Conservation (phyloP, 768 basidiomycete species). For the Termitomyces sp. region DNA sequence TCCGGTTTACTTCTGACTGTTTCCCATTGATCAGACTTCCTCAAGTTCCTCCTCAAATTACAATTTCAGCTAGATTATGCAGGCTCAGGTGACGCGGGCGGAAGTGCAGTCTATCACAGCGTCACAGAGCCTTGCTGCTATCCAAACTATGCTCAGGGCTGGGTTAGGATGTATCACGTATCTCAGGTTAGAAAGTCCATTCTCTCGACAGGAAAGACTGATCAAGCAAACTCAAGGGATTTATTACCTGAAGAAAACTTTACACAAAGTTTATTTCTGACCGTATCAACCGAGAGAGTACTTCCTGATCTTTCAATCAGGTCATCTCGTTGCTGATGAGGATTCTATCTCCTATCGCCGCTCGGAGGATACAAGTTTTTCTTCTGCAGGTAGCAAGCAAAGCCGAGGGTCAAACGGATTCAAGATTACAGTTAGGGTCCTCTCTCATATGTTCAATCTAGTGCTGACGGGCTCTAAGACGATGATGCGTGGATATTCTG, state of each 20-base stretch:
- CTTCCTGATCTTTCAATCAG: slow-evolving; percentile 21
- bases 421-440: slow-evolving; percentile 53
- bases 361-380: slow-evolving; percentile 27
- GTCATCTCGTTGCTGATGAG: slow-evolving; percentile 49
- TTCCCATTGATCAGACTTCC: not conserved
- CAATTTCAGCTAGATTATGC: slow-evolving; percentile 18
- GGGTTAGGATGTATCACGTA: slow-evolving; percentile 76
- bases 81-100: slow-evolving; percentile 27
- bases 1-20: not conserved
- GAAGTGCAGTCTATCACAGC: slow-evolving; percentile 43
- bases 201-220: not conserved
- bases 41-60: not conserved
- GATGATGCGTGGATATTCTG: slow-evolving; percentile 71
- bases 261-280: slow-evolving; percentile 44
- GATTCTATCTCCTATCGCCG: slow-evolving; percentile 27
- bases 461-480: slow-evolving; percentile 25
- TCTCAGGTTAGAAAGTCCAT: slow-evolving; percentile 42
- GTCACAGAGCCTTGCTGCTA: slow-evolving; percentile 60
- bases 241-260: slow-evolving; percentile 80
- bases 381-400: slow-evolving; percentile 29
- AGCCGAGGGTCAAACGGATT: slow-evolving; percentile 53
- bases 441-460: not conserved
- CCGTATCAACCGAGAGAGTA: not conserved
- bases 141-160: slow-evolving; percentile 68
- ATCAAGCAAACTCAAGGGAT: slow-evolving; percentile 37